Conservation (phyloP, 164 flowering plant genomes). For the Chloranthus sessilifolius region DNA sequence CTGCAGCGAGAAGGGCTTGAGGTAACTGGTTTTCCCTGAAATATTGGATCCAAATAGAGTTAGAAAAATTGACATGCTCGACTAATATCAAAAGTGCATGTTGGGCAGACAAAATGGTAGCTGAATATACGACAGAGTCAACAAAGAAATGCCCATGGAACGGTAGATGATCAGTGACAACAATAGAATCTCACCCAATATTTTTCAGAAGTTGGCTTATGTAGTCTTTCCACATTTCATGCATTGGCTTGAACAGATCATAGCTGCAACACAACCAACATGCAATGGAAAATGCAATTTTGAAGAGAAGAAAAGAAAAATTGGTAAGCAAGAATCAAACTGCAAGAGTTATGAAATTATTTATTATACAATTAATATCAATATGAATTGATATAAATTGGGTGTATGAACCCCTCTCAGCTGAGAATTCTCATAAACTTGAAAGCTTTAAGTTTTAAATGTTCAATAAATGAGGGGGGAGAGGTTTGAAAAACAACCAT, state of each 20-base stretch:
- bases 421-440: no score
- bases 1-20: conserved; percentile 59
- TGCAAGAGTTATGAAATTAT: no score
- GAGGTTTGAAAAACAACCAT: no score
- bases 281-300: background rate
- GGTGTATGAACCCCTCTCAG: no score
- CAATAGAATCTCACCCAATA: conserved; percentile 38
- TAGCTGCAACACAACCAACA: conserved; percentile 35
- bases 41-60: conserved; percentile 11
- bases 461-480: no score
- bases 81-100: no score
- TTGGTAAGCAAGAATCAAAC: no score
- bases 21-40: conserved; percentile 62
- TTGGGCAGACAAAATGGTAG: no score
- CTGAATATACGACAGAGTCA: no score
- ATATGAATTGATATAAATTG: no score
- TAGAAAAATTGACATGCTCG: background rate
- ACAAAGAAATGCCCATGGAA: background rate
- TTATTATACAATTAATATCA: no score
- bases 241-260: conserved; percentile 70
- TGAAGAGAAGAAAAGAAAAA: background rate
- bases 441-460: no score
- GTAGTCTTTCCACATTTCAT: conserved; percentile 75
- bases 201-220: conserved; percentile 53
- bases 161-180: background rate